Conservation (phyloP, 2,329 filamentous ascomycete genomes). For the Pseudogymnoascus sp. region DNA sequence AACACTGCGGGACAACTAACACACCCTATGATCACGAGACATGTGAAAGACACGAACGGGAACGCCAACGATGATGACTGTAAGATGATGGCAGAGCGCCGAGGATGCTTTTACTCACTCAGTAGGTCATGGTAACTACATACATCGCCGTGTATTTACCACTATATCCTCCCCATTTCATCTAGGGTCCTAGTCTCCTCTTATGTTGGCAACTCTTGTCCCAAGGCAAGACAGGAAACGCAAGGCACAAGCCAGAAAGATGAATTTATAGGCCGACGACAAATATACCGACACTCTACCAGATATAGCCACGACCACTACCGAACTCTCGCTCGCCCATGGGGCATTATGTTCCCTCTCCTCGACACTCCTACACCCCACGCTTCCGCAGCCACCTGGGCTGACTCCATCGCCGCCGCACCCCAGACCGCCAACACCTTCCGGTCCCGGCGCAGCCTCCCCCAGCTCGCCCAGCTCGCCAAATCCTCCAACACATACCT, state of each 20-base stretch:
- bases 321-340: not conserved
- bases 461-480: not conserved
- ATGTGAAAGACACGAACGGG: not conserved
- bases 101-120: not conserved
- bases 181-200: not conserved
- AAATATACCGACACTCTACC: not conserved
- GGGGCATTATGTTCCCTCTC: not conserved
- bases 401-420: not conserved
- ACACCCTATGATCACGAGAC: not conserved
- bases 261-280: not conserved
- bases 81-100: not conserved
- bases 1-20: not conserved
- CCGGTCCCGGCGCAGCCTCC: not conserved
- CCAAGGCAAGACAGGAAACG: not conserved
- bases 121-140: not conserved
- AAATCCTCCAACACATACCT: not conserved
- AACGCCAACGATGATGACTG: not conserved
- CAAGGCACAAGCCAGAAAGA: not conserved
- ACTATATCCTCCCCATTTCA: not conserved
- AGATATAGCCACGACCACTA: not conserved
- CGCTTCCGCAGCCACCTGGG: not conserved
- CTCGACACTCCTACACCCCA: not conserved
- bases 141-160: not conserved
- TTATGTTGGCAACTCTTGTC: not conserved
- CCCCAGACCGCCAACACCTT: not conserved